Conservation (phyloP, 495 filamentous ascomycete species). For the Thozetella sp. region DNA sequence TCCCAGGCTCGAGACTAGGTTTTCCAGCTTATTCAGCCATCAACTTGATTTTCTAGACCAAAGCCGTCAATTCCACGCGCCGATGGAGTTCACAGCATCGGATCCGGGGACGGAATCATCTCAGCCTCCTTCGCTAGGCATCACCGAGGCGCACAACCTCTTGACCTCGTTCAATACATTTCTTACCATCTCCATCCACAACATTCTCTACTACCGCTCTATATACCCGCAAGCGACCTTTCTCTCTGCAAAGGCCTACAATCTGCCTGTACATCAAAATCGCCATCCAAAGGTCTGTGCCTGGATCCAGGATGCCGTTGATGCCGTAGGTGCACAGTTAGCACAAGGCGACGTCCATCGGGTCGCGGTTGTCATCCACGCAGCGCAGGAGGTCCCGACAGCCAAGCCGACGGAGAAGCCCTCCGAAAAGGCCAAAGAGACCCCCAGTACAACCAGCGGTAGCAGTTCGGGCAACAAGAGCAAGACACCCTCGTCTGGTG, state of each 20-base stretch:
- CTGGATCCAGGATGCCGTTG: slow-evolving; percentile 85
- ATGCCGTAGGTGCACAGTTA: slow-evolving; percentile 75
- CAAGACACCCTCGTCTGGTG: slow-evolving; percentile 17
- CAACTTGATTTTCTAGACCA: too few species aligned
- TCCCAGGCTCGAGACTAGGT: too few species aligned
- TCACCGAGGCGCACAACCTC: neutral
- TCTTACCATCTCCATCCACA: slow-evolving; percentile 87
- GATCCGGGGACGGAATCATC: neutral
- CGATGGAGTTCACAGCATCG: neutral
- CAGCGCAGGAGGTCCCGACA: slow-evolving; percentile 30
- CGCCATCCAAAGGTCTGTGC: slow-evolving; percentile 89
- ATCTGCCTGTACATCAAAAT: slow-evolving; percentile 85
- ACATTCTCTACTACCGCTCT: slow-evolving; percentile 83
- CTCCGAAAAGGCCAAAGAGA: neutral
- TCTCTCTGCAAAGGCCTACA: slow-evolving; percentile 80
- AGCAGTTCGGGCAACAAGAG: neutral
- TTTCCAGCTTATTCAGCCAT: too few species aligned
- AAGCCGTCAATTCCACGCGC: neutral
- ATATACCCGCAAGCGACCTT: slow-evolving; percentile 86
- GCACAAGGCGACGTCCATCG: slow-evolving; percentile 56
- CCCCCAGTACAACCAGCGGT: neutral
- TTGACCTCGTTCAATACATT: slow-evolving; percentile 67
- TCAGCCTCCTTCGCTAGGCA: neutral
- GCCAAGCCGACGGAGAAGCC: neutral
- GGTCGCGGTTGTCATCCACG: slow-evolving; percentile 78